These are phyloP conservation scores for Austroboletus olivaceoglutinosus DNA, from an alignment of 1,284 basidiomycete species.

Conservation along the genomic window DNA sequence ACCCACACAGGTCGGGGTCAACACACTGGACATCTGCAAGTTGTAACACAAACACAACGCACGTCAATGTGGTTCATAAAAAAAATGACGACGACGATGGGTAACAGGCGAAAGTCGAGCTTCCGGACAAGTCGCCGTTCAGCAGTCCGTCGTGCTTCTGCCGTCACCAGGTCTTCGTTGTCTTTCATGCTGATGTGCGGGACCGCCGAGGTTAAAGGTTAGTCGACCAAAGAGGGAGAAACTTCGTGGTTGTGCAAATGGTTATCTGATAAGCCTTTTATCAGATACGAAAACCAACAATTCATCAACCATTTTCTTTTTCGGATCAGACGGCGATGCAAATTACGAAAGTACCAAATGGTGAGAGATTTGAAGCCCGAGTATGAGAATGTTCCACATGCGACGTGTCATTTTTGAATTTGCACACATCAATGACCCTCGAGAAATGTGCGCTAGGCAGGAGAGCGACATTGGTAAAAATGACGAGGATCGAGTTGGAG, in stretches of 20 bases:
- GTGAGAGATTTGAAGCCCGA: too few species aligned
- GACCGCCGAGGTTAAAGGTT: too few species aligned
- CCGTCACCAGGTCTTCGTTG: neutral
- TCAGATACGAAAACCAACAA: neutral
- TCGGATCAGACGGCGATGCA: neutral
- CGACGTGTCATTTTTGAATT: too few species aligned
- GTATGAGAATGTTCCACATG: too few species aligned
- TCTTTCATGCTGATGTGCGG: neutral
- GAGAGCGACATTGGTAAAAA: too few species aligned
- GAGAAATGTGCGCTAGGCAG: too few species aligned
- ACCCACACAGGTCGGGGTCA: neutral
- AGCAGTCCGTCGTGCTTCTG: conserved; percentile 19
- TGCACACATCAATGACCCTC: too few species aligned
- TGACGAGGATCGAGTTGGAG: too few species aligned
- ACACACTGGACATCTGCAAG: neutral
- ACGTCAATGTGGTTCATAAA: conserved; percentile 74
- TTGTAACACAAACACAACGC: conserved; percentile 17
- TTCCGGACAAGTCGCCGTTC: conserved; percentile 49
- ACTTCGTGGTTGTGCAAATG: too few species aligned
- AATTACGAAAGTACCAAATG: neutral
- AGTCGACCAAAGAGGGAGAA: too few species aligned
- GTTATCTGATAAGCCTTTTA: neutral
- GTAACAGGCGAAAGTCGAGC: conserved; percentile 58
- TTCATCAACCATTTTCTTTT: neutral
- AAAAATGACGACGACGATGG: conserved; percentile 60